Evolutionary conservation across 257 asterid species (phyloP).

Genomic region (Paulownia fortunei): DNA sequence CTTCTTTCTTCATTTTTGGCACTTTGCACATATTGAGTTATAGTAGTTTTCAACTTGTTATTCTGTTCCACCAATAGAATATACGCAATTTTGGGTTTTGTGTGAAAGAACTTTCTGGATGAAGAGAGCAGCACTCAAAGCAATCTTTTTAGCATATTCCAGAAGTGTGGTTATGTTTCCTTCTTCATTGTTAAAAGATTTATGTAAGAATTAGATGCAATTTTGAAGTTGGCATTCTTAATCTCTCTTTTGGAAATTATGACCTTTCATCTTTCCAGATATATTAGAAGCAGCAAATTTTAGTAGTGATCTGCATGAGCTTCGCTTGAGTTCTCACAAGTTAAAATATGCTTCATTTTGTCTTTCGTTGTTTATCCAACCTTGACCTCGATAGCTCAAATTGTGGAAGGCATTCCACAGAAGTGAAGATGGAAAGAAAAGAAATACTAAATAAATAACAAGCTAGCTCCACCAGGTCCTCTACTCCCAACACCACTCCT

Average conservation of each 20-base stretch:
- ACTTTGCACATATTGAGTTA: conserved; percentile 24
- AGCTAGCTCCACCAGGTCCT: background rate
- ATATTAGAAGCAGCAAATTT: background rate
- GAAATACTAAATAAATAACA: background rate
- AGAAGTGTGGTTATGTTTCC: background rate
- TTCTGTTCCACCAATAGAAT: conserved; percentile 4
- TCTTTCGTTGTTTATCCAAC: conserved; percentile 16
- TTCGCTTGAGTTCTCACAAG: conserved; percentile 1
- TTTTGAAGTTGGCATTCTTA: conserved; percentile 7
- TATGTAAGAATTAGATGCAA: background rate
- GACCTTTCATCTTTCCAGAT: conserved; percentile 11
- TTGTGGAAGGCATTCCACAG: conserved; percentile 3
- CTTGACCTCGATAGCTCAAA: conserved; percentile 14
- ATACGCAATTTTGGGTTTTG: conserved; percentile 14
- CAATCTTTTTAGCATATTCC: conserved; percentile 16
- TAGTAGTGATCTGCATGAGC: background rate
- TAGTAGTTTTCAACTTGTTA: conserved; percentile 19
- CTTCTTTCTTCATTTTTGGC: conserved; percentile 21
- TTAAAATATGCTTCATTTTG: background rate
- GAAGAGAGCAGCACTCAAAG: conserved; percentile 1
- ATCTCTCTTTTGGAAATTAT: conserved; percentile 2
- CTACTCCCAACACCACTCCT: background rate
- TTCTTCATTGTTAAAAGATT: background rate
- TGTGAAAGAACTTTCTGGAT: conserved; percentile 27
- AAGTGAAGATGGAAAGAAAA: background rate